These are phyloP conservation scores for Silybum marianum DNA, from an alignment of 129 eudicot species.

Conservation along the genomic window DNA sequence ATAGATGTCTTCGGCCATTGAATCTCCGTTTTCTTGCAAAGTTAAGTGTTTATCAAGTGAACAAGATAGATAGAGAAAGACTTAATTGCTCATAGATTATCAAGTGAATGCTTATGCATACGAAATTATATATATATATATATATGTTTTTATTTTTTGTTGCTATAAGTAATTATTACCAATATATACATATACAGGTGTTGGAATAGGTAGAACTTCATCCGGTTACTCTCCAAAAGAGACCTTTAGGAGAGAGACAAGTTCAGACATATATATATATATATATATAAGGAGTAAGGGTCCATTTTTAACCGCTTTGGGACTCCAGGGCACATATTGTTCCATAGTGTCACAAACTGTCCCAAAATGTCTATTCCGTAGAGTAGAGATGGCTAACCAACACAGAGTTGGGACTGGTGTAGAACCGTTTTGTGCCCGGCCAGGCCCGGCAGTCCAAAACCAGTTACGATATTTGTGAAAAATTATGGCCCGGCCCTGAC, in stretches of 20 bases:
- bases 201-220: background rate
- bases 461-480: too few species aligned
- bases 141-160: background rate
- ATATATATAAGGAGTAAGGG: background rate
- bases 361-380: background rate
- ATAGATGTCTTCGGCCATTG: constrained; percentile 46
- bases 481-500: too few species aligned
- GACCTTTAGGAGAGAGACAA: too few species aligned
- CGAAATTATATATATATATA: too few species aligned
- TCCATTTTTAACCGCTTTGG: background rate
- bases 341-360: too few species aligned
- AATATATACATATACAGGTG: too few species aligned
- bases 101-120: background rate
- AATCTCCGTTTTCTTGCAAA: constrained; percentile 22
- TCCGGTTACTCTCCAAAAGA: background rate
- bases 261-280: background rate
- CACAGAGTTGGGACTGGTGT: too few species aligned
- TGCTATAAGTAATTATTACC: background rate
- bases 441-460: too few species aligned
- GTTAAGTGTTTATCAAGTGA: background rate
- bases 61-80: background rate
- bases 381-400: too few species aligned
- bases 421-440: too few species aligned
- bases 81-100: background rate
- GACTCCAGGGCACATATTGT: background rate